Conservation (phyloP, 257 asterid species). For the Jasminum sambac region DNA sequence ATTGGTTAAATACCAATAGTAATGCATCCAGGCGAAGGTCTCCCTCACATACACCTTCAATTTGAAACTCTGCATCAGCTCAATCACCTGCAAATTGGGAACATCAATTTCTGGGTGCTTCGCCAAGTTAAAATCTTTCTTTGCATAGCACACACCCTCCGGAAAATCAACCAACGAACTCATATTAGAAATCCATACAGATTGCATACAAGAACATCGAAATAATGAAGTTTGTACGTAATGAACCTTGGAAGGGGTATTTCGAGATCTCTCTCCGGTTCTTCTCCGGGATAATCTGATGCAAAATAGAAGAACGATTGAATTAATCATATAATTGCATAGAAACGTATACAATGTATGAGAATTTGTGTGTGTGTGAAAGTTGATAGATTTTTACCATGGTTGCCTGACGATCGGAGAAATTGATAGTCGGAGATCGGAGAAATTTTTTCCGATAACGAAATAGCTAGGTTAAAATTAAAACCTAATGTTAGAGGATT, state of each 20-base stretch:
- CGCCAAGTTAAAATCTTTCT: slow-evolving; percentile 81
- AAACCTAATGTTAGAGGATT: too few relatives aligned
- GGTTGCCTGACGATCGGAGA: too few relatives aligned
- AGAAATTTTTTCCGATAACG: too few relatives aligned
- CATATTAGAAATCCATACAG: too few relatives aligned
- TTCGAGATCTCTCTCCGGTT: slow-evolving; percentile 92
- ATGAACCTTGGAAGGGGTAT: slow-evolving; percentile 75
- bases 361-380: too few relatives aligned
- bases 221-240: background rate
- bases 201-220: slow-evolving; percentile 18
- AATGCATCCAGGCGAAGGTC: slow-evolving; percentile 98
- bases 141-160: slow-evolving; percentile 95
- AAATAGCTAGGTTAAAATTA: too few relatives aligned
- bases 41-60: slow-evolving; percentile 87
- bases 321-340: background rate
- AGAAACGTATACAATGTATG: too few relatives aligned
- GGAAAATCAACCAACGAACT: too few relatives aligned
- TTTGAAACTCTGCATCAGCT: slow-evolving; percentile 97
- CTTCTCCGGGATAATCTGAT: slow-evolving; percentile 80
- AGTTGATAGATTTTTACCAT: too few relatives aligned
- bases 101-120: slow-evolving; percentile 94
- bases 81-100: slow-evolving; percentile 87
- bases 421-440: too few relatives aligned
- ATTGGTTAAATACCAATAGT: slow-evolving; percentile 85
- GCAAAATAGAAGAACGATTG: background rate